Evolutionary conservation across 2,329 filamentous ascomycete species (phyloP).

Genomic region (Colletotrichum sp.): DNA sequence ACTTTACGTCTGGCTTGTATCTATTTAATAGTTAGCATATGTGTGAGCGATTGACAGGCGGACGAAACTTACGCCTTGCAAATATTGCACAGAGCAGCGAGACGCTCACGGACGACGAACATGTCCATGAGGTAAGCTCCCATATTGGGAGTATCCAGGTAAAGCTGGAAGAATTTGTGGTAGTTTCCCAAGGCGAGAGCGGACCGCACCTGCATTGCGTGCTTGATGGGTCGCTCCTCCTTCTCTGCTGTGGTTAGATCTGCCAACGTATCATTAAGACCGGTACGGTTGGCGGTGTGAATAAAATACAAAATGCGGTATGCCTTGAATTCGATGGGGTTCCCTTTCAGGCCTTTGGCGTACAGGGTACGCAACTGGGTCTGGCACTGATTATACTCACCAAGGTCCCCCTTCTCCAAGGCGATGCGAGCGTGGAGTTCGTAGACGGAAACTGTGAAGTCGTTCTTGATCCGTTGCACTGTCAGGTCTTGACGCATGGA

Average conservation of each 20-base stretch:
- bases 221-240: conserved; percentile 80
- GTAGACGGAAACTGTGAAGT: conserved; percentile 95
- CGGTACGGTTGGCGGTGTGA: conserved; percentile 96
- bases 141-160: conserved; percentile 94
- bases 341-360: conserved; percentile 83
- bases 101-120: conserved; percentile 93
- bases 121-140: conserved; percentile 99
- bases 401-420: conserved; percentile 96
- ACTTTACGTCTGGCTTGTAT: conserved; percentile 88
- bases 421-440: conserved; percentile 98
- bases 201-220: conserved; percentile 90
- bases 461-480: conserved; percentile 94
- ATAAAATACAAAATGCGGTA: conserved; percentile 99
- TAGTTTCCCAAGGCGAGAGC: conserved; percentile 94
- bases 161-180: conserved; percentile 96
- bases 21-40: conserved; percentile 61
- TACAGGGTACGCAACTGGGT: conserved; percentile 95
- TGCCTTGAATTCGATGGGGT: conserved; percentile 94
- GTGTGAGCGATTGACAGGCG: neutral
- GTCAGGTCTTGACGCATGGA: conserved; percentile 97
- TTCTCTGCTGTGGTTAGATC: conserved; percentile 99
- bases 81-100: conserved; percentile 88
- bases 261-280: conserved; percentile 97
- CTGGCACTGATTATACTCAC: conserved; percentile 99
- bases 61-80: conserved; percentile 86